Evolutionary conservation across 208 protist species (phyloP).

Genomic region (Leishmania arabica): DNA sequence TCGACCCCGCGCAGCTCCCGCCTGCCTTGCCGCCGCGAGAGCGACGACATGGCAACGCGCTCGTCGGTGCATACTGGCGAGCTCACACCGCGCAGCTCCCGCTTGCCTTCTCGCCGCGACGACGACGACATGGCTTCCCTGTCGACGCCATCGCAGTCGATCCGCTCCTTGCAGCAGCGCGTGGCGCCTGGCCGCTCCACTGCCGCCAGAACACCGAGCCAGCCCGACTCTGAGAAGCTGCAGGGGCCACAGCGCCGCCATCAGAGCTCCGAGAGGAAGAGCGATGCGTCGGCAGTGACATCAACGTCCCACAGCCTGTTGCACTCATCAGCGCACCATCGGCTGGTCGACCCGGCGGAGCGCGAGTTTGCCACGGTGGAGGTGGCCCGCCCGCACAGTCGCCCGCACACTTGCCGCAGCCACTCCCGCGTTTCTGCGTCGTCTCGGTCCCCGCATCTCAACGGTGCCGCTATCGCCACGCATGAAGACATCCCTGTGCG

Average conservation of each 20-base stretch:
- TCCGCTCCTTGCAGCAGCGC: slow-evolving; percentile 34
- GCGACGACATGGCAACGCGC: slow-evolving; percentile 22
- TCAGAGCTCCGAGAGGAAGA: slow-evolving; percentile 8
- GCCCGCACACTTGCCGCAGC: slow-evolving; percentile 12
- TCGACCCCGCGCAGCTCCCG: slow-evolving; percentile 34
- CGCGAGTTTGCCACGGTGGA: slow-evolving; percentile 30
- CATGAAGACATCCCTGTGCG: not conserved
- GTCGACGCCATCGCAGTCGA: slow-evolving; percentile 34
- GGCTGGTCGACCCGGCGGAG: slow-evolving; percentile 26
- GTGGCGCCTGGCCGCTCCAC: slow-evolving; percentile 22
- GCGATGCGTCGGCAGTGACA: not conserved
- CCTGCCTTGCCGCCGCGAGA: slow-evolving; percentile 31
- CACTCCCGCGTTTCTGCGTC: slow-evolving; percentile 6
- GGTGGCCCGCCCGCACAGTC: slow-evolving; percentile 7
- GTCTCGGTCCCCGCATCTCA: slow-evolving; percentile 6
- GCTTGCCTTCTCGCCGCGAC: slow-evolving; percentile 31
- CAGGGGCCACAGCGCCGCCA: slow-evolving; percentile 13
- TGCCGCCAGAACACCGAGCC: not conserved
- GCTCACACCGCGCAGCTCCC: slow-evolving; percentile 39
- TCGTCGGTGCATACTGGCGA: slow-evolving; percentile 25
- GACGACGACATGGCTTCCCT: slow-evolving; percentile 27
- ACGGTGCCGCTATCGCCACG: not conserved
- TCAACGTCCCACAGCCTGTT: not conserved
- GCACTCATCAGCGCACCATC: slow-evolving; percentile 17
- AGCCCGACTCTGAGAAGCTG: slow-evolving; percentile 9